Evolutionary conservation across 305 asterid species (phyloP), one percentile per base, ranked within the genome.

Genomic region (Solanum aculeatissimum): DNA sequence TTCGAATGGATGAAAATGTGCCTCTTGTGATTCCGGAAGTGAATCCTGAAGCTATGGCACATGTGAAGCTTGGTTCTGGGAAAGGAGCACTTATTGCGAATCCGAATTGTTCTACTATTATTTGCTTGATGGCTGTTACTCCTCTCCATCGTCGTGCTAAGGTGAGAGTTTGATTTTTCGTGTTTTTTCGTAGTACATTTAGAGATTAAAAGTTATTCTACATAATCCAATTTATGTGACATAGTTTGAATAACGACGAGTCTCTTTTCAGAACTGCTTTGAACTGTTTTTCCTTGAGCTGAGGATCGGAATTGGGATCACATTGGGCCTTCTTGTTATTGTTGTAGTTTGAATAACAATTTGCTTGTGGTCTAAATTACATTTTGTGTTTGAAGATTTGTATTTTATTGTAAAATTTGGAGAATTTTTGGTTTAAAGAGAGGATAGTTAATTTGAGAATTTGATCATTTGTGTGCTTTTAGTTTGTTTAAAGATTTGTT

Each of bases 21-120:
- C 99, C 98, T 4, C 92, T 96, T 4, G 99, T 96, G 86, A 92
- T 96, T 42, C 98, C 99, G 2, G 98, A 96, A 89, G 98, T 95
- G 57, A 94, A 95, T 91, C 97, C 97, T 9, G 97, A 88, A 85
- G 97, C 98, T 16, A 94, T 95, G 99, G 88, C 83, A 65, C 96
- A 94, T 35, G 89, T 96, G 60, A 96, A 92, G 93, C 57, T 95
- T 51, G 87, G 83, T 81, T 88, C 86, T 81, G 98, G 98, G 38
- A 96, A 94, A 68, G 98, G 98, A 58, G 97, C 93, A 10, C 85
- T 96, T 53, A 93, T 96, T 90, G 98, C 99, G 0, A 96, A 96
- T 75, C 98, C 99, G 0, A 96, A 96, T 91, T 96, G 99, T 85
- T 94, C 98, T 25, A 96, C 98, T 13, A 96, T 96, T 74, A 96